Percentiles rank a stretch among this genome's conserved stretches.
Conservation (phyloP, 495 filamentous ascomycete genomes). For the Talaromyces liani region DNA sequence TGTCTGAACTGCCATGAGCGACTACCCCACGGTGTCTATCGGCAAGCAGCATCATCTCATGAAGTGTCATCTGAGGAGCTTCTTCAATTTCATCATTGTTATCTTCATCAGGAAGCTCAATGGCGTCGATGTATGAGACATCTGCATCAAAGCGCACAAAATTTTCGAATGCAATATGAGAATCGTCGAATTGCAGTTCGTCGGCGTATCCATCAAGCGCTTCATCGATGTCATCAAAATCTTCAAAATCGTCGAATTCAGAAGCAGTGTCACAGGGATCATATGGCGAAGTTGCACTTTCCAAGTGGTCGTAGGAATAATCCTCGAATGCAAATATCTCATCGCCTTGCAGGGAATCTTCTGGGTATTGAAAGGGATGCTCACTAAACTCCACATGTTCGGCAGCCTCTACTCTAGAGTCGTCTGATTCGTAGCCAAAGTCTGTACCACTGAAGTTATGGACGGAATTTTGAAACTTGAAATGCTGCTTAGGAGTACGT, state of each 20-base stretch:
- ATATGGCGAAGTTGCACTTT: conserved; percentile 3
- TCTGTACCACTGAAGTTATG: conserved; percentile 23
- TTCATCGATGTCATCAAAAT: conserved; percentile 20
- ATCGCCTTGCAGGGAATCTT: background rate
- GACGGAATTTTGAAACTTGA: conserved; percentile 29
- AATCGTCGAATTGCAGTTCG: conserved; percentile 31
- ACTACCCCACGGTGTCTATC: conserved; percentile 17
- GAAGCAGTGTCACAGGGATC: conserved; percentile 3
- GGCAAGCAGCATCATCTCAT: conserved; percentile 37
- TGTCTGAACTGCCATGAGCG: conserved; percentile 15
- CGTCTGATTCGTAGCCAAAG: conserved; percentile 38
- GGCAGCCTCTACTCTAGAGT: conserved; percentile 22
- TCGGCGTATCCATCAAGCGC: conserved; percentile 22
- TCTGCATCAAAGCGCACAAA: conserved; percentile 32
- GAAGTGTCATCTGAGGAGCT: conserved; percentile 28
- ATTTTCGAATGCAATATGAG: conserved; percentile 34
- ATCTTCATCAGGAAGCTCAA: conserved; percentile 21
- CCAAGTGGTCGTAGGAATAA: background rate
- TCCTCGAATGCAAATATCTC: conserved; percentile 7
- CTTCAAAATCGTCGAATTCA: conserved; percentile 6
- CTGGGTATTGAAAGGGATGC: background rate
- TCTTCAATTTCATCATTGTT: conserved; percentile 15
- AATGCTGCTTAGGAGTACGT: conserved; percentile 22
- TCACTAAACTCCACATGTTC: conserved; percentile 9
- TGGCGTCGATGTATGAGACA: conserved; percentile 30